Evolutionary conservation across 1,284 basidiomycete genomes (phyloP).

Genomic region (Rhodotorula sp.): DNA sequence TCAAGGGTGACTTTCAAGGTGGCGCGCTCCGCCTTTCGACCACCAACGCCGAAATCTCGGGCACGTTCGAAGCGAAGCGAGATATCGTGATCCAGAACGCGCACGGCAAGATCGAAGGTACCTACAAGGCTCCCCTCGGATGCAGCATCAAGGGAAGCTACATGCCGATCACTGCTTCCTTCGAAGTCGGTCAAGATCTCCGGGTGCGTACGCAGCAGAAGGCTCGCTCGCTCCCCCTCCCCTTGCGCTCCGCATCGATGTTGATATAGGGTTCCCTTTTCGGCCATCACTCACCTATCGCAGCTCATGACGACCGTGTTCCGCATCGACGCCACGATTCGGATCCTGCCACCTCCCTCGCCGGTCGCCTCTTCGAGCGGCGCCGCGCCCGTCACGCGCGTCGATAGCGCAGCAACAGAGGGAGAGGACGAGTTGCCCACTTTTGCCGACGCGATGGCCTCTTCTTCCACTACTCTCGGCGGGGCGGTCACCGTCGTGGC

Average conservation of each 20-base stretch:
- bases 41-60: slow-evolving; percentile 6
- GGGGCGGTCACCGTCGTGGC: not conserved
- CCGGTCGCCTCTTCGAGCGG: not conserved
- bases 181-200: slow-evolving; percentile 5
- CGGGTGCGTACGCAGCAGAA: too few relatives aligned
- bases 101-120: slow-evolving; percentile 9
- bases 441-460: slow-evolving; percentile 4
- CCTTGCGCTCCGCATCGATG: too few relatives aligned
- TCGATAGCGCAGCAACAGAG: not conserved
- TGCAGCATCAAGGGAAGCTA: slow-evolving; percentile 6
- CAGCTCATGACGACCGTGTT: slow-evolving; percentile 16
- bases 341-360: not conserved
- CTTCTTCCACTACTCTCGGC: not conserved
- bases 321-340: slow-evolving; percentile 17
- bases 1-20: slow-evolving; percentile 1
- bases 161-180: not conserved
- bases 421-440: slow-evolving; percentile 2
- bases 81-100: not conserved
- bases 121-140: slow-evolving; percentile 2
- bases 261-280: too few relatives aligned
- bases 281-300: too few relatives aligned
- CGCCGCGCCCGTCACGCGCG: slow-evolving; percentile 1
- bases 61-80: slow-evolving; percentile 3
- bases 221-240: too few relatives aligned
- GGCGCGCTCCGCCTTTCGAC: not conserved